Evolutionary conservation across 2,329 filamentous ascomycete species (phyloP).

Genomic region (Amauroascus verrucosus): DNA sequence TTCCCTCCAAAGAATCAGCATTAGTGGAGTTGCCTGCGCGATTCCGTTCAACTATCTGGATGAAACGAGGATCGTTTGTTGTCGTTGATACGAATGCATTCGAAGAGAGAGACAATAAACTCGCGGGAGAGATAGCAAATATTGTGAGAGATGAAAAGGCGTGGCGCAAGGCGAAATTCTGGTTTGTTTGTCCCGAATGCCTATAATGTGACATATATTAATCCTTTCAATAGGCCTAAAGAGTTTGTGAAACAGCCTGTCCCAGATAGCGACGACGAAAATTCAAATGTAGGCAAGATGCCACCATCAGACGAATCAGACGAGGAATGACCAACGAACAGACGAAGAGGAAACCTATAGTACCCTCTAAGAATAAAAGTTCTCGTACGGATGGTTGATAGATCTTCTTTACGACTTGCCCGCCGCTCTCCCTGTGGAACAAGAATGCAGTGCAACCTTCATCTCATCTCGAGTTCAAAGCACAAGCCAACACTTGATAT

Average conservation of each 20-base stretch:
- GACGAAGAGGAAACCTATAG: neutral
- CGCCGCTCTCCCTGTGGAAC: neutral
- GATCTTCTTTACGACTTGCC: neutral
- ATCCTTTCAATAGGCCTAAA: conserved; percentile 51
- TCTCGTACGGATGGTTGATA: neutral
- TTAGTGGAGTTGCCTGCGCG: conserved; percentile 72
- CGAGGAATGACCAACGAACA: conserved; percentile 11
- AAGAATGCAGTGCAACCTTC: neutral
- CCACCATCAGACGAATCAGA: conserved; percentile 61
- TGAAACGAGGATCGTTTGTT: conserved; percentile 80
- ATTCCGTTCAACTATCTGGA: conserved; percentile 89
- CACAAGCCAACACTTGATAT: conserved; percentile 53
- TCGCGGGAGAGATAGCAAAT: conserved; percentile 83
- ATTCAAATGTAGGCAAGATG: conserved; percentile 74
- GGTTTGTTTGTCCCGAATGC: conserved; percentile 45
- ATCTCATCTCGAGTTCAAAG: conserved; percentile 31
- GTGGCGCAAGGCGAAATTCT: conserved; percentile 84
- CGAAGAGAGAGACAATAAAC: conserved; percentile 61
- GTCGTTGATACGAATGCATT: conserved; percentile 62
- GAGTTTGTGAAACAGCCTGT: conserved; percentile 60
- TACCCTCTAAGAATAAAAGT: neutral
- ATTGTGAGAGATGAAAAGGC: conserved; percentile 81
- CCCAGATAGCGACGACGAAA: conserved; percentile 64
- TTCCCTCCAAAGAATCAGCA: conserved; percentile 55
- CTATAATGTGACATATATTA: neutral